A percentile compares a stretch with the other conserved stretches of the same genome.
These are phyloP conservation scores for Diaporthe nobilis DNA, from an alignment of 2,329 filamentous ascomycete genomes.

Conservation along the genomic window DNA sequence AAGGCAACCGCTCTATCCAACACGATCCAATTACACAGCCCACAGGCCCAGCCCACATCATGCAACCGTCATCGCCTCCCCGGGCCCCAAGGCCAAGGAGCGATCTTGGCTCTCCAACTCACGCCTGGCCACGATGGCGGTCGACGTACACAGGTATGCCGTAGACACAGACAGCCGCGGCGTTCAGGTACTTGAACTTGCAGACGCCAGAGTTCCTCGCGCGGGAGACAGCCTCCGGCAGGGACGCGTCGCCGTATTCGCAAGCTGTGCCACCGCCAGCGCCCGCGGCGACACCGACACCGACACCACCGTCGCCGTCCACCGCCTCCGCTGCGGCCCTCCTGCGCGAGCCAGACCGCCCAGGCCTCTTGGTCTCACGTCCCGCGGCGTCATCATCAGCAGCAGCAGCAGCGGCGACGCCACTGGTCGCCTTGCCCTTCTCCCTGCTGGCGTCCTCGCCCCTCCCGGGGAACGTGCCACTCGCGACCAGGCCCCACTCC, in stretches of 20 bases:
- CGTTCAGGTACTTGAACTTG: constrained; percentile 91
- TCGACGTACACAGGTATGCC: constrained; percentile 90
- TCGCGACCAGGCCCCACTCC: constrained; percentile 82
- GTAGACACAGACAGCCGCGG: constrained; percentile 93
- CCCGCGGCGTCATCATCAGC: constrained; percentile 41
- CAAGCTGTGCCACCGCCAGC: constrained; percentile 48
- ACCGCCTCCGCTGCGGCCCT: constrained; percentile 39
- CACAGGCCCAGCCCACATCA: not conserved
- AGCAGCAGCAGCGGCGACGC: constrained; percentile 43
- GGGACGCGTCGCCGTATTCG: constrained; percentile 60
- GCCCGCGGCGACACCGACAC: constrained; percentile 47
- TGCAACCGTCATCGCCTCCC: not conserved
- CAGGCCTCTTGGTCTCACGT: constrained; percentile 28
- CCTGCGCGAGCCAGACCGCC: constrained; percentile 43
- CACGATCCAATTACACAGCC: not conserved
- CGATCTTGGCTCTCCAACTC: not conserved
- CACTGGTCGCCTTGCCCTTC: constrained; percentile 46
- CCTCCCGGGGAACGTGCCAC: constrained; percentile 60
- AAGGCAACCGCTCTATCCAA: constrained; percentile 4
- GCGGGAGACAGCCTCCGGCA: constrained; percentile 85
- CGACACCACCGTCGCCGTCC: constrained; percentile 49
- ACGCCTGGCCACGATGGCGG: constrained; percentile 11
- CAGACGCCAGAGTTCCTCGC: constrained; percentile 78
- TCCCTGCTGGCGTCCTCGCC: constrained; percentile 48
- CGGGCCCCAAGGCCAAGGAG: not conserved